Evolutionary conservation across 2,329 filamentous ascomycete species (phyloP), one percentile per base, ranked within the genome.

Genomic region (Penicillium sclerotiorum): DNA sequence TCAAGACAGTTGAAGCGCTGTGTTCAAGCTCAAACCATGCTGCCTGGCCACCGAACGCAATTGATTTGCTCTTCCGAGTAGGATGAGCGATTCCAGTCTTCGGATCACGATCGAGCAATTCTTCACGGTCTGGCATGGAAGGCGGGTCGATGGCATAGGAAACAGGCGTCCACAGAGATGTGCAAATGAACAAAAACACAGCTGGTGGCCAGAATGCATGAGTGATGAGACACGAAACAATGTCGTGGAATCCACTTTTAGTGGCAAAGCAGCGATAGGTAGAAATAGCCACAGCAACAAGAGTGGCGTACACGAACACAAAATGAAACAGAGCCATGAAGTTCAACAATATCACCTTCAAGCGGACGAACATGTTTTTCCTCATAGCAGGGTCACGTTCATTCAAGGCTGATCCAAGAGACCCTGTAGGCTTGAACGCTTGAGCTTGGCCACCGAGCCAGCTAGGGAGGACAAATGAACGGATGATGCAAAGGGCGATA

Each of bases 121-220:
- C 75, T 61, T 84, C 79, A n/a, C 83, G 76, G 25, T 83, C 78
- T 0, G 82, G 80, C 70, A 83, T 77, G 2, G 62, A 68, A 0
- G 84, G 84, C 0, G 84, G 84, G 56, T 80, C 79, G 46, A 86
- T 79, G 20, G 82, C 80, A 61, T 87, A 87, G 1, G 74, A 73
- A 38, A 87, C 74, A 0, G 84, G 84, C 0, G 77, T 81, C 80
- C 80, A 84, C 21, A 82, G 69, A 1, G 79, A 79, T 43, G 72
- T 77, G 70, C 76, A 77, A 39, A 80, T 74, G 60, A 80, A 79
- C 35, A 83, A 58, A 68, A 82, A 84, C 0, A 80, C 79, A 36
- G 84, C 59, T 0, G 83, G 83, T 5, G 82, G 82, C 83, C 83
- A 86, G 68, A 80, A 81, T 11, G 80, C 81, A 62, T 85, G 81